Evolutionary conservation across 1,284 basidiomycete species (phyloP).

Genomic region (Cutaneotrichosporon mucoides): DNA sequence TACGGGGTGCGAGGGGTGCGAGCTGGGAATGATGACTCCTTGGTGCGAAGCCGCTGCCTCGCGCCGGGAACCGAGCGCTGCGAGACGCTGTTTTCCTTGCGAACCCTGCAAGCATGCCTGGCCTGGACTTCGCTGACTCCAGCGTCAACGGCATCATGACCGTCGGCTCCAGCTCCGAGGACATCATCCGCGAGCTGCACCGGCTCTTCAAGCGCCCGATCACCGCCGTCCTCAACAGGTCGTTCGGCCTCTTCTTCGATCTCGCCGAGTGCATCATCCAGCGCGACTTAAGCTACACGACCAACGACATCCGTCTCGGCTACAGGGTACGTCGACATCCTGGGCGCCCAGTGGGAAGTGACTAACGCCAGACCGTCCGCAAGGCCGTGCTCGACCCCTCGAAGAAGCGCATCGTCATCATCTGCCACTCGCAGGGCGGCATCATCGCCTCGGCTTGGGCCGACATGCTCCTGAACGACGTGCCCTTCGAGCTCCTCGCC

Average conservation of each 20-base stretch:
- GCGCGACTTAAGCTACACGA: slow-evolving; percentile 31
- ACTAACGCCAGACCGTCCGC: slow-evolving; percentile 6
- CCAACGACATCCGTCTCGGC: slow-evolving; percentile 26
- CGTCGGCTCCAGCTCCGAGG: slow-evolving; percentile 21
- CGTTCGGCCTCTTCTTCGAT: slow-evolving; percentile 36
- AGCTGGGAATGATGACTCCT: too few species aligned
- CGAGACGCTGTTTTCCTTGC: too few species aligned
- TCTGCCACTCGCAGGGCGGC: slow-evolving; percentile 38
- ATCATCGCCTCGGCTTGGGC: slow-evolving; percentile 34
- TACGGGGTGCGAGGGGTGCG: too few species aligned
- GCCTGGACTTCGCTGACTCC: neutral
- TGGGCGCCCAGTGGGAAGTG: too few species aligned
- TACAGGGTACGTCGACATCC: slow-evolving; percentile 13
- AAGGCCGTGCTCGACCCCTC: slow-evolving; percentile 14
- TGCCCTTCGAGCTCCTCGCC: slow-evolving; percentile 25
- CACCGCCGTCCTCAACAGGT: slow-evolving; percentile 34
- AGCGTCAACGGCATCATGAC: slow-evolving; percentile 39
- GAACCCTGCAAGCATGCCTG: too few species aligned
- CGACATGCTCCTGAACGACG: neutral
- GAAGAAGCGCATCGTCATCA: slow-evolving; percentile 33
- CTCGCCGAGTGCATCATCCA: slow-evolving; percentile 36
- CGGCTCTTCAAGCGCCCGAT: slow-evolving; percentile 29
- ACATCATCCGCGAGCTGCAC: slow-evolving; percentile 26
- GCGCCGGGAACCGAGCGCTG: too few species aligned
- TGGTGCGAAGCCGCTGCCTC: too few species aligned